These are phyloP conservation scores for Nicotiana noctiflora DNA, from an alignment of 257 asterid species.

Conservation along the genomic window DNA sequence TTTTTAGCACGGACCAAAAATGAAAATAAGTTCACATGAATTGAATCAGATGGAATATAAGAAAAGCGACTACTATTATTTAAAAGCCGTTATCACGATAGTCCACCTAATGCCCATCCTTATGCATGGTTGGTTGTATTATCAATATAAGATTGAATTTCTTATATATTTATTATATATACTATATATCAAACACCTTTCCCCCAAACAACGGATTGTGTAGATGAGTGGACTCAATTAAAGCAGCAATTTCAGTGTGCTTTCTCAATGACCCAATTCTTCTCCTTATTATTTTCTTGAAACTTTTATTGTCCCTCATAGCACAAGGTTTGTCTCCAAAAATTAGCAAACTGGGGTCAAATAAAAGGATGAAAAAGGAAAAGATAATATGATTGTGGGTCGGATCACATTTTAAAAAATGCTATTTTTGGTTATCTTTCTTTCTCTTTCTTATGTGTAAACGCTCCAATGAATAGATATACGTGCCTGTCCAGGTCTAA, in stretches of 20 bases:
- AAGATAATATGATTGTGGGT: slow-evolving; percentile 6
- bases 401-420: neutral
- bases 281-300: neutral
- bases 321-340: slow-evolving; percentile 9
- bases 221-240: neutral
- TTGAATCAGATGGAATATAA: too few relatives aligned
- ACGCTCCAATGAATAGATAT: neutral
- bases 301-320: neutral
- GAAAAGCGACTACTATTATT: neutral
- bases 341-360: neutral
- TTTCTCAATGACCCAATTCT: slow-evolving; percentile 22
- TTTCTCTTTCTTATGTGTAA: slow-evolving; percentile 5
- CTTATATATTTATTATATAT: neutral
- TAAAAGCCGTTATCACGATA: neutral
- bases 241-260: slow-evolving; percentile 20
- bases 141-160: neutral
- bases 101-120: neutral
- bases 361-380: neutral
- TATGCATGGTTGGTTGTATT: neutral
- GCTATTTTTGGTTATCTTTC: slow-evolving; percentile 9
- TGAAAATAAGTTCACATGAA: too few relatives aligned
- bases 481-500: neutral
- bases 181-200: neutral
- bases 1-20: too few relatives aligned
- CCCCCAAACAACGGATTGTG: neutral